Percentiles rank a stretch among this genome's conserved stretches.
Evolutionary conservation across 345 rosid genomes (phyloP).

Genomic region (Boechera divaricarpa): DNA sequence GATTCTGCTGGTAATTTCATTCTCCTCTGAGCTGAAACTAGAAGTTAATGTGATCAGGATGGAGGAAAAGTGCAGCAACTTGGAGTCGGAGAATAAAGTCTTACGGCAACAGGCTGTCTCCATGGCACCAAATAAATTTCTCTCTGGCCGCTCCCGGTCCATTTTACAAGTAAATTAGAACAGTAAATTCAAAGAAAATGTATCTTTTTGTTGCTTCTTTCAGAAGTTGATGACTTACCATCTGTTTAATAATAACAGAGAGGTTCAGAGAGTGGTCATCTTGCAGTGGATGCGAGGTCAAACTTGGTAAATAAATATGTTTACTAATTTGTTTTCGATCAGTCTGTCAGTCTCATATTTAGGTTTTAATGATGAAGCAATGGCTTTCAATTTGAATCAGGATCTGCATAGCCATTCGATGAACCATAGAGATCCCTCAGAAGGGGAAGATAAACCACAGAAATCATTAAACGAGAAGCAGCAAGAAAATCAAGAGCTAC

Average conservation of each 20-base stretch:
- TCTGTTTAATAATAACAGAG: conserved; percentile 59
- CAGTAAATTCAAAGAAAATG: neutral
- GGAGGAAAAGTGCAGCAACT: conserved; percentile 82
- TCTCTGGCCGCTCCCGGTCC: conserved; percentile 93
- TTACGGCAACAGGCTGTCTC: conserved; percentile 93
- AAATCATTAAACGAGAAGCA: conserved; percentile 92
- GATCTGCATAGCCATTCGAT: conserved; percentile 78
- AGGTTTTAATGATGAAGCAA: neutral
- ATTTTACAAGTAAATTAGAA: conserved; percentile 66
- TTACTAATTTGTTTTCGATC: neutral
- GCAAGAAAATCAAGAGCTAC: conserved; percentile 95
- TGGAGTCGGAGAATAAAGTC: conserved; percentile 92
- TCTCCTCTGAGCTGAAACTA: conserved; percentile 21
- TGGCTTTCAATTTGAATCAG: conserved; percentile 48
- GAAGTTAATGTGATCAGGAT: conserved; percentile 54
- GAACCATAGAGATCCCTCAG: conserved; percentile 66
- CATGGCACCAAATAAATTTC: conserved; percentile 91
- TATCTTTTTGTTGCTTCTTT: neutral
- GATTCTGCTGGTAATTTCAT: conserved; percentile 27
- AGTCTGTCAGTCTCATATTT: conserved; percentile 2
- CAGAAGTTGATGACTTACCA: conserved; percentile 19
- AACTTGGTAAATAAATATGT: conserved; percentile 52
- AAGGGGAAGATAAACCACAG: conserved; percentile 86
- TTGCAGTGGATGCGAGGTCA: conserved; percentile 58
- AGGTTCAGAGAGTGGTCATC: conserved; percentile 75